Evolutionary conservation across 768 basidiomycete genomes (phyloP), one percentile per base, ranked within the genome.

Genomic region (Ramaria rubella): DNA sequence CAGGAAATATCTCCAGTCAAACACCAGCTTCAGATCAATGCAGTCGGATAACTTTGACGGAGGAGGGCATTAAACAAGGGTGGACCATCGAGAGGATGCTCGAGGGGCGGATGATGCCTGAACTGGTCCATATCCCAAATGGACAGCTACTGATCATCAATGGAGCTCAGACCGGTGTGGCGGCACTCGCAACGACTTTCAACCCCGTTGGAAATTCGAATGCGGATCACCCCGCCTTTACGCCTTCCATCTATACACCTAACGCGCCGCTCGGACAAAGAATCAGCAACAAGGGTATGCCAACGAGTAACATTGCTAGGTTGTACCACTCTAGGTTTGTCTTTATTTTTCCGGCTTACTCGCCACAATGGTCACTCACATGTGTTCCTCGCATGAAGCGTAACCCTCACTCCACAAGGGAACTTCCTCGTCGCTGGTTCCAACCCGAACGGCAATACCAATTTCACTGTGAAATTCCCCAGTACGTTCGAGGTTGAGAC

Each of bases 181-280:
- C 72, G 64, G 60, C 62, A 46, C 79, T 89, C 68, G 82, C 81
- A 24, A 81, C 79, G 46, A 69, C 75, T 30, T 64, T 70, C 5
- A 84, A 79, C 77, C 77, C 82, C 0, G 74, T 85, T 29, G 83
- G 80, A 6, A 31, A 31, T 65, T 83, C 83, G 24, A 85, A 81
- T 57, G 67, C 69, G 2, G 69, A 68, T 49, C 58, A 69, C 59
- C 65, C 73, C 19, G 62, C 67, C 21, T 60, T 67, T 46, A 65
- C 65, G 5, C 70, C 71, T 9, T 64, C 67, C 26, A 59, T 72
- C 26, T 73, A 73, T 48, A 64, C 69, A 46, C 71, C 72, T n/a
- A 57, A 52, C 34, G 66, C 65, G 6, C 68, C 67, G 4, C 61
- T 64, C 5, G 68, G 68, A 40, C 66, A 65, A 11, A 69, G 72